phyloP scores from a whole-genome alignment of 768 basidiomycete genomes.

The Tricholoma hemisulphureum region DNA sequence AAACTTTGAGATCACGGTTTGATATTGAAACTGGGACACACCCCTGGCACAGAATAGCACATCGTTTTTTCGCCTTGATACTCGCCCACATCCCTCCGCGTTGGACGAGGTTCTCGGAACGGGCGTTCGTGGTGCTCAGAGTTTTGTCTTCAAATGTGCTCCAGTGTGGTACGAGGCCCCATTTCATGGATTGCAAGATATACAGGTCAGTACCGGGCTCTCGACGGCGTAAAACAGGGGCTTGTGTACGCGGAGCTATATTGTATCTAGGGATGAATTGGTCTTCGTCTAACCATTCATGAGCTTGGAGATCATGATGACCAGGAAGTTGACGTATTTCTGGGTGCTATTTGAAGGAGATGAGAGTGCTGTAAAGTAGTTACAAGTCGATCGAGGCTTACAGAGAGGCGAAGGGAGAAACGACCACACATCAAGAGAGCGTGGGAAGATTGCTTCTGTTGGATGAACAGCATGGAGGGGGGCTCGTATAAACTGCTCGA shows the following conservation, averaged over 20 bases:
- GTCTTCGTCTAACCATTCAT: constrained; percentile 61
- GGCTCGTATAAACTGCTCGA: constrained; percentile 63
- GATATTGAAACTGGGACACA: background rate
- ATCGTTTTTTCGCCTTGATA: constrained; percentile 79
- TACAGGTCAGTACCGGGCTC: constrained; percentile 29
- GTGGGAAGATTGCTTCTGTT: constrained; percentile 18
- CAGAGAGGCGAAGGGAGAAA: constrained; percentile 52
- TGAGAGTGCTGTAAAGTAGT: background rate
- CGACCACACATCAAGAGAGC: constrained; percentile 58
- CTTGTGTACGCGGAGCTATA: constrained; percentile 77
- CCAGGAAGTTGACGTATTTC: constrained; percentile 46
- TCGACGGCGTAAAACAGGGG: constrained; percentile 65
- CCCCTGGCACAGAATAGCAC: constrained; percentile 82
- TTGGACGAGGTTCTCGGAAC: constrained; percentile 75
- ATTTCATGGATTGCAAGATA: constrained; percentile 80
- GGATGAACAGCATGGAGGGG: constrained; percentile 45
- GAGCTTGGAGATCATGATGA: constrained; percentile 42
- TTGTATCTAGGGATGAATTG: constrained; percentile 71
- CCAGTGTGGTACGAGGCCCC: constrained; percentile 90
- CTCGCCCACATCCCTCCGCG: constrained; percentile 83
- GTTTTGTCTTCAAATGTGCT: constrained; percentile 68
- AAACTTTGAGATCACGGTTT: background rate
- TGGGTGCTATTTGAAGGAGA: constrained; percentile 29
- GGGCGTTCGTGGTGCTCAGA: constrained; percentile 87
- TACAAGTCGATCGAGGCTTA: constrained; percentile 30